Base-by-base conservation (phyloP, 352 stramenopile species). In the Halophytophthora batemanensis region DNA sequence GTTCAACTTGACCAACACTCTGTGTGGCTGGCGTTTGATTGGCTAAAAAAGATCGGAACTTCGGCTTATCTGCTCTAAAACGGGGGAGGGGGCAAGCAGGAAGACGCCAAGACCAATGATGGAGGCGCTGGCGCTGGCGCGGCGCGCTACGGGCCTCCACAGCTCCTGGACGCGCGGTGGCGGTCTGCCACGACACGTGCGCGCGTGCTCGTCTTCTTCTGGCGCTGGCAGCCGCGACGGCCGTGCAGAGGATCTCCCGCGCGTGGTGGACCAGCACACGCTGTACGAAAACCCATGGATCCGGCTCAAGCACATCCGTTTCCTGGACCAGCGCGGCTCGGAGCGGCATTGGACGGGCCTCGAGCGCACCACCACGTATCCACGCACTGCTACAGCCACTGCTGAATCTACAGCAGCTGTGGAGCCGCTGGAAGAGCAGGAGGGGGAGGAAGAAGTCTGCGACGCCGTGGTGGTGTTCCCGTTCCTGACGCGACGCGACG, bases 391-490 rank as follows among this genome's bases (percentile, higher is more conserved):
- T 25, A 18, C 22, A 22, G 33, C n/a, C 18, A 35, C 13, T 23
- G 44, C 21, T 47, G 23, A 17, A 37, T n/a, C 8, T 6, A 1
- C 13, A 2, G 12, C 29, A 0, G 7, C 12, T 5, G 11, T 2
- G 15, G 35, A 50, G 6, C 3, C 15, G 6, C 23, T 15, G 10
- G 12, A 31, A 4, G 17, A 6, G 23, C 2, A 25, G 11, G 44
- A 43, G 18, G 31, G 43, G 23, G 22, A 45, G 36, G 35, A 66
- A 17, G 61, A 80, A 36, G 31, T 59, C 3, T 89, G 75, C 53
- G 78, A 92, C 50, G 78, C 78, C 0, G 82, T 92, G 5, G 75
- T 90, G 41, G 75, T 90, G 36, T 82, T 92, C 41, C 82, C 82
- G 25, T 87, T 89, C 40, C 58, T 90, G 18, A 84, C 66, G 28